Evolutionary conservation across 2,329 filamentous ascomycete genomes (phyloP).

Genomic region (Beauveria asiatica): DNA sequence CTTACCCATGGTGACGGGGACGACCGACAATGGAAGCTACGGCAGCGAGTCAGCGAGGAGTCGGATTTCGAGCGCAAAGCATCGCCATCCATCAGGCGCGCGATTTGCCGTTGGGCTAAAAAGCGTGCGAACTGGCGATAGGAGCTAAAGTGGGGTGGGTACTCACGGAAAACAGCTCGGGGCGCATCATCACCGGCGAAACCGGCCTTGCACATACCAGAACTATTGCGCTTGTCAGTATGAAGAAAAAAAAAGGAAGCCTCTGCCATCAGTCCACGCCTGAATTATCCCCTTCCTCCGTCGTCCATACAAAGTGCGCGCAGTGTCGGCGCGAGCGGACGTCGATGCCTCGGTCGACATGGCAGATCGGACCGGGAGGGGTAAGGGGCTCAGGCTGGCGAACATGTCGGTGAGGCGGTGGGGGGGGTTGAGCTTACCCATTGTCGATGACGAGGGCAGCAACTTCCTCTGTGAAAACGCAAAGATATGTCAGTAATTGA

Average conservation of each 20-base stretch:
- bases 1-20: slow-evolving; percentile 63
- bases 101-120: slow-evolving; percentile 1
- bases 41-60: neutral
- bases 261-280: neutral
- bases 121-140: slow-evolving; percentile 3
- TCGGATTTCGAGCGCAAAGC: neutral
- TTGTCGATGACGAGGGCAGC: slow-evolving; percentile 99
- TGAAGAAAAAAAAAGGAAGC: slow-evolving; percentile 3
- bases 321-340: neutral
- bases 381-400: slow-evolving; percentile 16
- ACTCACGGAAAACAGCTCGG: slow-evolving; percentile 99
- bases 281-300: neutral
- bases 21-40: slow-evolving; percentile 85
- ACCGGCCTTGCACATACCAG: slow-evolving; percentile 99
- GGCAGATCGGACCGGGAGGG: slow-evolving; percentile 9
- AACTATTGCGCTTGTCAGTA: slow-evolving; percentile 55
- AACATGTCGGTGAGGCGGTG: slow-evolving; percentile 28
- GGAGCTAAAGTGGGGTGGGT: slow-evolving; percentile 30
- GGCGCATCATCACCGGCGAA: slow-evolving; percentile 99
- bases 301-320: neutral
- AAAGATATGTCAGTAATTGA: slow-evolving; percentile 33
- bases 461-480: slow-evolving; percentile 78
- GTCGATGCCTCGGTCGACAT: slow-evolving; percentile 1
- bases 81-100: neutral
- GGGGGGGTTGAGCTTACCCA: slow-evolving; percentile 70